Conservation (phyloP, 768 basidiomycete genomes). For the Auriscalpium orientale region DNA sequence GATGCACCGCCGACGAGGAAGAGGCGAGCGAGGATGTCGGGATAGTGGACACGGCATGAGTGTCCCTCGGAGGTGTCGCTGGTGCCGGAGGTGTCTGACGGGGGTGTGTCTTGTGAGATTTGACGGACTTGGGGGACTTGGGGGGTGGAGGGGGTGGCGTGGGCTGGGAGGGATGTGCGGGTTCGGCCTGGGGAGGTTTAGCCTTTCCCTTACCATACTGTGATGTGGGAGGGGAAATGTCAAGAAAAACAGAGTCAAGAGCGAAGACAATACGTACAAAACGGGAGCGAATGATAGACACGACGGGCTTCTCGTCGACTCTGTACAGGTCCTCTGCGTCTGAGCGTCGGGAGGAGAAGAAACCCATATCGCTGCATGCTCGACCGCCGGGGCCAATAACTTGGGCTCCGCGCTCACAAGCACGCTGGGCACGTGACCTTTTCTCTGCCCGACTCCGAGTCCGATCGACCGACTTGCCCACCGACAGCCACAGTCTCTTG, state of each 20-base stretch:
- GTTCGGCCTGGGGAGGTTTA: neutral
- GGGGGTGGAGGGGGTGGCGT: neutral
- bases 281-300: slow-evolving; percentile 29
- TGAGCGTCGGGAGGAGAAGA: slow-evolving; percentile 32
- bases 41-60: neutral
- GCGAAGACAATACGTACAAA: slow-evolving; percentile 25
- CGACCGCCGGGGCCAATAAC: slow-evolving; percentile 1
- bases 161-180: neutral
- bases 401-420: too few relatives aligned
- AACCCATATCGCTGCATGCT: slow-evolving; percentile 29
- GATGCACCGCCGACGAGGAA: neutral
- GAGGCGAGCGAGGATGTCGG: neutral
- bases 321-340: slow-evolving; percentile 18
- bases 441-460: too few relatives aligned
- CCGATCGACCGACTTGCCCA: too few relatives aligned
- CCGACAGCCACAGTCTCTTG: too few relatives aligned
- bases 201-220: slow-evolving; percentile 27
- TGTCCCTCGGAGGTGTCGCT: too few relatives aligned
- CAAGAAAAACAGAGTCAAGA: slow-evolving; percentile 6
- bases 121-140: neutral
- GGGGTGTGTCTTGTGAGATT: neutral
- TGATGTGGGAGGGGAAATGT: neutral
- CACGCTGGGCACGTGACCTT: slow-evolving; percentile 2
- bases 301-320: slow-evolving; percentile 17
- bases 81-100: neutral